A percentile compares a stretch with the other conserved stretches of the same genome.
Conservation (phyloP, 345 rosid species). For the Populus ilicifolia region DNA sequence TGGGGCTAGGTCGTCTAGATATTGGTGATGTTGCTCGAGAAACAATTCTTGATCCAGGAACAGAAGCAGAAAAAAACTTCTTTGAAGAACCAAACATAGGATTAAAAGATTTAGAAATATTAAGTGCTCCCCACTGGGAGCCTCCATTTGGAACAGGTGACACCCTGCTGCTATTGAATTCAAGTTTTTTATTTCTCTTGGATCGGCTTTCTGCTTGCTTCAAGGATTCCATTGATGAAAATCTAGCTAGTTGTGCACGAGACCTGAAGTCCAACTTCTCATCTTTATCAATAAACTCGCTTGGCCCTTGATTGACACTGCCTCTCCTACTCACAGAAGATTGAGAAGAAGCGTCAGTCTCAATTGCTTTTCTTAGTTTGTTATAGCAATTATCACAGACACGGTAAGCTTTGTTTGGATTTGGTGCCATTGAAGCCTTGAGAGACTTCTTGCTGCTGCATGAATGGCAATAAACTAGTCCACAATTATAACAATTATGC, state of each 20-base stretch:
- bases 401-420: slow-evolving; percentile 86
- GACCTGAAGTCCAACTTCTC: slow-evolving; percentile 79
- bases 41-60: slow-evolving; percentile 97
- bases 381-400: slow-evolving; percentile 86
- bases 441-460: slow-evolving; percentile 86
- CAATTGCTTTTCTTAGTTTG: slow-evolving; percentile 71
- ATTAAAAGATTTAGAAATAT: slow-evolving; percentile 70
- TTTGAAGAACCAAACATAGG: slow-evolving; percentile 92
- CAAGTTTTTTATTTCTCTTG: slow-evolving; percentile 84
- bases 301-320: slow-evolving; percentile 55
- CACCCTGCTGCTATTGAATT: slow-evolving; percentile 91
- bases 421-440: slow-evolving; percentile 97
- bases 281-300: slow-evolving; percentile 59
- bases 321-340: slow-evolving; percentile 76
- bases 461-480: slow-evolving; percentile 89
- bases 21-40: slow-evolving; percentile 99
- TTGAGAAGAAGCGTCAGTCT: slow-evolving; percentile 60
- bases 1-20: slow-evolving; percentile 90
- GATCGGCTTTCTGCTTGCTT: slow-evolving; percentile 68
- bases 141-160: slow-evolving; percentile 90
- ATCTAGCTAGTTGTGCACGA: slow-evolving; percentile 75
- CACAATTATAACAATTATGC: slow-evolving; percentile 79
- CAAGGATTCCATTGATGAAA: slow-evolving; percentile 76
- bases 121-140: slow-evolving; percentile 81
- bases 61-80: slow-evolving; percentile 96